Evolutionary conservation across 768 basidiomycete genomes (phyloP).

Genomic region (Calocybe cyanea): DNA sequence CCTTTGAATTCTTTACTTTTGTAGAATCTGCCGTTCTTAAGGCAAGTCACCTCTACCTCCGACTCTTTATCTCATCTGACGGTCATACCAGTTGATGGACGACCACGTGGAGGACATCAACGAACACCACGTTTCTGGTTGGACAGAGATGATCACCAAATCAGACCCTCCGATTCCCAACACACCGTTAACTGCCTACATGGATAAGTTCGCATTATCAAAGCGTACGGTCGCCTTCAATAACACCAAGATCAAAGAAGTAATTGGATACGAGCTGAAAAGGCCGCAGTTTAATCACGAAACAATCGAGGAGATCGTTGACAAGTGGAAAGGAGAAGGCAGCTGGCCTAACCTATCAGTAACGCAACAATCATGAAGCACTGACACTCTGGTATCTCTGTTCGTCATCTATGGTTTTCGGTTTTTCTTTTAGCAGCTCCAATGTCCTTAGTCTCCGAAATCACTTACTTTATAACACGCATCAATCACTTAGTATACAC

Average conservation of each 20-base stretch:
- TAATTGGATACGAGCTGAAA: conserved; percentile 67
- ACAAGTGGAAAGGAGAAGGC: conserved; percentile 78
- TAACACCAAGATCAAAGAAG: conserved; percentile 68
- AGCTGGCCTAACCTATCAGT: conserved; percentile 40
- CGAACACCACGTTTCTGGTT: conserved; percentile 75
- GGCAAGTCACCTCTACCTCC: conserved; percentile 31
- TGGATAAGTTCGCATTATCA: conserved; percentile 68
- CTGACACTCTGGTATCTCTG: no score
- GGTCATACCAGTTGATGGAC: conserved; percentile 52
- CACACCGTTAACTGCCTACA: conserved; percentile 73
- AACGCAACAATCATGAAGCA: no score
- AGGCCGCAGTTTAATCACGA: conserved; percentile 61
- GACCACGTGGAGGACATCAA: conserved; percentile 81
- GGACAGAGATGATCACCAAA: conserved; percentile 75
- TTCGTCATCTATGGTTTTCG: no score
- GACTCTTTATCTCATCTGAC: not conserved
- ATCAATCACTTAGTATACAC: no score
- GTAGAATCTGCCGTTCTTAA: conserved; percentile 65
- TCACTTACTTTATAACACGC: no score
- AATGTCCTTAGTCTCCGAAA: no score
- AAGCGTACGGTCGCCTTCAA: conserved; percentile 67
- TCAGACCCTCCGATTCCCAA: conserved; percentile 71
- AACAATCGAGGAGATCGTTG: conserved; percentile 63
- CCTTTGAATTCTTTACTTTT: conserved; percentile 76
- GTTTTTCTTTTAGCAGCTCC: no score